Evolutionary conservation across 345 rosid genomes (phyloP).

Genomic region (Pistacia integerrima): DNA sequence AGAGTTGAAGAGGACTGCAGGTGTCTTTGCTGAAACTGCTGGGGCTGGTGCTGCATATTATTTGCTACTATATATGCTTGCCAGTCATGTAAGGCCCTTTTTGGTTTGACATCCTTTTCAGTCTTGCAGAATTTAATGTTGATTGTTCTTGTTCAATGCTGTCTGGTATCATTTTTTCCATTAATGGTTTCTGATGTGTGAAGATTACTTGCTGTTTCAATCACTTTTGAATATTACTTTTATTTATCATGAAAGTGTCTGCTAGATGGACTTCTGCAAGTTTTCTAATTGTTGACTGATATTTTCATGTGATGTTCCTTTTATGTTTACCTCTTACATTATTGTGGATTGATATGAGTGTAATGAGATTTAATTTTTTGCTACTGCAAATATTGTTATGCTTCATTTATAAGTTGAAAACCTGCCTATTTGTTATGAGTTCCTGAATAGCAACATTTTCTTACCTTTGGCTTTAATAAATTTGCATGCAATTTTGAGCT

Average conservation of each 20-base stretch:
- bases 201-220: not conserved
- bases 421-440: not conserved
- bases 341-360: not conserved
- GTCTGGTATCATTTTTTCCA: not conserved
- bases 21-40: slow-evolving; percentile 95
- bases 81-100: slow-evolving; percentile 85
- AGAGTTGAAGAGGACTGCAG: slow-evolving; percentile 92
- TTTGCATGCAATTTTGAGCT: not conserved
- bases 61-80: slow-evolving; percentile 92
- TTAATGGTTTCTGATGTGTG: slow-evolving; percentile 7
- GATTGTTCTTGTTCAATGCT: slow-evolving; percentile 9
- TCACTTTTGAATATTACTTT: not conserved
- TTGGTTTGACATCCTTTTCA: slow-evolving; percentile 11
- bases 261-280: not conserved
- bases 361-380: not conserved
- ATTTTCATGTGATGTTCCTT: not conserved
- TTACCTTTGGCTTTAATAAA: slow-evolving; percentile 4
- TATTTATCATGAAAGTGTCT: not conserved
- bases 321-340: not conserved
- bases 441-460: slow-evolving; percentile 6
- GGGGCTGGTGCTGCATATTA: slow-evolving; percentile 99
- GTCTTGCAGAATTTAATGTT: not conserved
- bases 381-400: not conserved
- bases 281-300: not conserved
- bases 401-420: not conserved